These are phyloP conservation scores for sunflower (Helianthus annuus) DNA, from an alignment of 129 eudicot species.

Conservation along the genomic window HanXRQr2.0-SUNRISE NC_035437.2:51943926-51944425, in stretches of 20 bases:
- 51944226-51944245: background rate
- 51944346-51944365: conserved; percentile 95
- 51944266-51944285: background rate
- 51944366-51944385: conserved; percentile 65
- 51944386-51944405: conserved; percentile 69
- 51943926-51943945: too few relatives aligned
- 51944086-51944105: too few relatives aligned
- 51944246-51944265: background rate
- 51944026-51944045: too few relatives aligned
- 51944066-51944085: too few relatives aligned
- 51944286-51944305: background rate
- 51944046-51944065: too few relatives aligned
- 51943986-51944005: background rate
- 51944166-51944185: background rate
- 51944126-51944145: background rate
- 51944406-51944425: conserved; percentile 66
- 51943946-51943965: too few relatives aligned
- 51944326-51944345: conserved; percentile 92
- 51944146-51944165: background rate
- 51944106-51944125: too few relatives aligned
- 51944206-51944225: background rate
- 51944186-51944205: background rate
- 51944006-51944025: background rate
- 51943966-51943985: background rate
- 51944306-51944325: conserved; percentile 78